These are phyloP conservation scores for Plasmodium gallinaceum DNA, from an alignment of 169 alveolate genomes.

Conservation along the genomic window DNA sequence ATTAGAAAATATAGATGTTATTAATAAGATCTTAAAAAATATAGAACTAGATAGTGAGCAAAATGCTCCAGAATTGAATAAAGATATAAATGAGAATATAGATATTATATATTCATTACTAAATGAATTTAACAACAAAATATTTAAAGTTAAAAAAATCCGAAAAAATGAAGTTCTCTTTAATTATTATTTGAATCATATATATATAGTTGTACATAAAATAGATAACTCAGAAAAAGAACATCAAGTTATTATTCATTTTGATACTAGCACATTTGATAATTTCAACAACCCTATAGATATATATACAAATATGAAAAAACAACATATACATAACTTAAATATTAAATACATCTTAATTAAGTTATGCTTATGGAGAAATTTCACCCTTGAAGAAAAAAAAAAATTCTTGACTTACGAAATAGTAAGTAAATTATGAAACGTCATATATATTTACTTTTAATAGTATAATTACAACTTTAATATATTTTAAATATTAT, in stretches of 20 bases:
- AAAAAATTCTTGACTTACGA: conserved; percentile 13
- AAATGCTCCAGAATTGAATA: neutral
- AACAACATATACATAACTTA: conserved; percentile 22
- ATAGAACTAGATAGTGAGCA: neutral
- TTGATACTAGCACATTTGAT: conserved; percentile 10
- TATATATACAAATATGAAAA: conserved; percentile 63
- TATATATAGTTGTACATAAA: conserved; percentile 2
- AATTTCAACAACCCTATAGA: conserved; percentile 22
- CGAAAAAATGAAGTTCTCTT: conserved; percentile 14
- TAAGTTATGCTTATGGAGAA: conserved; percentile 31
- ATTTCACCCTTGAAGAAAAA: conserved; percentile 32
- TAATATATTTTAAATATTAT: no score
- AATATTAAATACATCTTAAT: conserved; percentile 36
- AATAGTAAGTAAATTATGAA: neutral
- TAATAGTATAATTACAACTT: no score
- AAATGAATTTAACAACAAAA: conserved; percentile 1
- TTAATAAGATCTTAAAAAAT: neutral
- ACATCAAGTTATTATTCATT: conserved; percentile 12
- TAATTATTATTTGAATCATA: conserved; percentile 36
- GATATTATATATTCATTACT: conserved; percentile 1
- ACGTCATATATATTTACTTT: no score
- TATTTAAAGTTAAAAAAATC: conserved; percentile 9
- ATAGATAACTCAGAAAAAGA: neutral
- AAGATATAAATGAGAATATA: conserved; percentile 8
- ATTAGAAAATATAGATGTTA: neutral